Conservation (phyloP, 108 stramenopile species). For the Fistulifera solaris region DNA sequence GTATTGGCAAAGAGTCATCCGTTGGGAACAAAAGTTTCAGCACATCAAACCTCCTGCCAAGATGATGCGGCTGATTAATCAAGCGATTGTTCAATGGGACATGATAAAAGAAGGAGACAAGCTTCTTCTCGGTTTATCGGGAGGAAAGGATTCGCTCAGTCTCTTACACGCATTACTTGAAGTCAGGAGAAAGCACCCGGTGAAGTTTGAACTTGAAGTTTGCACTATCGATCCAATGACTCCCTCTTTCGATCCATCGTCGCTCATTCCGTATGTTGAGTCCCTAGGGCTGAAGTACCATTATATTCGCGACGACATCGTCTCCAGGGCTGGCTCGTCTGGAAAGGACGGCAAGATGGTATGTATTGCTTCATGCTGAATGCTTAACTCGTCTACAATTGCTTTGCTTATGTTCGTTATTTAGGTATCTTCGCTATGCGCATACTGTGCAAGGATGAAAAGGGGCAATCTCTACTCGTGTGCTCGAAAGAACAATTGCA, state of each 20-base stretch:
- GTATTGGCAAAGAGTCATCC: no score
- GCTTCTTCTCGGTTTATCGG: conserved; percentile 89
- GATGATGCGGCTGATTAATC: conserved; percentile 72
- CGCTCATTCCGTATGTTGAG: conserved; percentile 94
- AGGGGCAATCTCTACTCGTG: conserved; percentile 92
- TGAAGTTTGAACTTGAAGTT: conserved; percentile 89
- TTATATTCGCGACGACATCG: conserved; percentile 88
- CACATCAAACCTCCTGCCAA: conserved; percentile 73
- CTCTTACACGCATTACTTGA: conserved; percentile 90
- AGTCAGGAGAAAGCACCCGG: conserved; percentile 75
- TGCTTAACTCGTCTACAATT: no score
- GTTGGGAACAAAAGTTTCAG: conserved; percentile 4
- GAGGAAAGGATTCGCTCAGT: conserved; percentile 96
- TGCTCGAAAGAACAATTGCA: conserved; percentile 85
- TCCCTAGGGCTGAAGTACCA: conserved; percentile 94
- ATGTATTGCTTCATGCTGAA: no score
- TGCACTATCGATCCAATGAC: conserved; percentile 98
- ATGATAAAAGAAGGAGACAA: conserved; percentile 88
- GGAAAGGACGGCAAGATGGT: conserved; percentile 78
- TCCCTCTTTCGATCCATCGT: conserved; percentile 92
- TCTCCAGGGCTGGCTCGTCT: conserved; percentile 72
- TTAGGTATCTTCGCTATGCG: conserved; percentile 83
- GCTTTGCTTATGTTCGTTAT: no score
- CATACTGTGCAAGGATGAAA: conserved; percentile 97
- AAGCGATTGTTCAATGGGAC: conserved; percentile 85